A percentile compares a stretch with the other conserved stretches of the same genome.
Evolutionary conservation across 257 asterid genomes (phyloP).

Genomic region (Solanum paucissectum): DNA sequence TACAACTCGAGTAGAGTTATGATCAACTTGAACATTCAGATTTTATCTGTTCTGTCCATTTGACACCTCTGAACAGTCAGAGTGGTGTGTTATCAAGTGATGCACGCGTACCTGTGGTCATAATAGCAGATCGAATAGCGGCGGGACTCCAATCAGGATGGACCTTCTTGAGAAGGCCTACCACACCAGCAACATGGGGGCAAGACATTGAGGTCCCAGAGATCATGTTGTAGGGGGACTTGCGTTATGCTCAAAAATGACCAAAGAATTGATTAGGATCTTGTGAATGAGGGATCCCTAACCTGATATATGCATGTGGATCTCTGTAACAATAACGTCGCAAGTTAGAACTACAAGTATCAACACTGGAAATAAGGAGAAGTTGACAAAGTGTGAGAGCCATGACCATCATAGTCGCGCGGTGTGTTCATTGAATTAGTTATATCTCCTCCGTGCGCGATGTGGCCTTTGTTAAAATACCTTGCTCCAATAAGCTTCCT

Average conservation of each 20-base stretch:
- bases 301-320: slow-evolving; percentile 55
- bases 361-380: neutral
- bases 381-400: slow-evolving; percentile 76
- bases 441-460: neutral
- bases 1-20: neutral
- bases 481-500: slow-evolving; percentile 55
- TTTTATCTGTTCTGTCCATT: neutral
- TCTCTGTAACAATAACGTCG: slow-evolving; percentile 13
- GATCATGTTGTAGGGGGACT: slow-evolving; percentile 5
- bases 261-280: too few species aligned
- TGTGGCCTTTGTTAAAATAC: slow-evolving; percentile 48
- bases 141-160: slow-evolving; percentile 62
- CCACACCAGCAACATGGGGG: slow-evolving; percentile 61
- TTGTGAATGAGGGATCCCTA: neutral
- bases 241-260: neutral
- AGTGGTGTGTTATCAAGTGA: neutral
- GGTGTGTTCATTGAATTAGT: neutral
- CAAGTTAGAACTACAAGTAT: neutral
- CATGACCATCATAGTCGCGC: slow-evolving; percentile 55
- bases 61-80: neutral
- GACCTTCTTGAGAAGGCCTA: slow-evolving; percentile 35
- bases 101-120: slow-evolving; percentile 29
- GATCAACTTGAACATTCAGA: neutral
- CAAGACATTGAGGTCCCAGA: slow-evolving; percentile 69
- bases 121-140: slow-evolving; percentile 54